phyloP scores from a whole-genome alignment of 2,329 filamentous ascomycete genomes.

The Aspergillus amoenus region DNA sequence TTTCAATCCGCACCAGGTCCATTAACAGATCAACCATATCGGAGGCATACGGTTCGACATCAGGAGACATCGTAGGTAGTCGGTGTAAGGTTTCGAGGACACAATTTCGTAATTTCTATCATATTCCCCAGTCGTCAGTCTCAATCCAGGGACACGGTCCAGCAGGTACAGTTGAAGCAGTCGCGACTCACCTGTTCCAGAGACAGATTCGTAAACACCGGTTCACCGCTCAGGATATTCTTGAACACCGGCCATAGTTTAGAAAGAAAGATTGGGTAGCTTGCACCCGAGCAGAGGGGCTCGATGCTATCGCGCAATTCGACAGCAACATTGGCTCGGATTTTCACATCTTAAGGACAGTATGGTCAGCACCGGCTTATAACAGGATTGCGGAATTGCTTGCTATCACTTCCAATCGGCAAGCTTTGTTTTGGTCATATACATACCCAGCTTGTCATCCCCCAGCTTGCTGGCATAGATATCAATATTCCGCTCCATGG shows the following conservation, averaged over 20 bases:
- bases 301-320: constrained; percentile 91
- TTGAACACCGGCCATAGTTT: constrained; percentile 89
- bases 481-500: constrained; percentile 50
- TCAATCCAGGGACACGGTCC: background rate
- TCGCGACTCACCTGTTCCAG: constrained; percentile 71
- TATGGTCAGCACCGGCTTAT: constrained; percentile 8
- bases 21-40: constrained; percentile 90
- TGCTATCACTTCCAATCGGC: background rate
- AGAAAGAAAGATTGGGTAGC: constrained; percentile 78
- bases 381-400: background rate
- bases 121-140: background rate
- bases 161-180: background rate
- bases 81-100: constrained; percentile 93
- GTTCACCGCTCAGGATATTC: constrained; percentile 77
- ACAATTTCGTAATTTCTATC: constrained; percentile 82
- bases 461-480: constrained; percentile 50
- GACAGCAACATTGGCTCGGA: constrained; percentile 77
- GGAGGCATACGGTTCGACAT: constrained; percentile 84
- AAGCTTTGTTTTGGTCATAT: background rate
- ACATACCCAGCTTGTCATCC: constrained; percentile 50
- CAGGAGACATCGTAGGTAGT: constrained; percentile 70
- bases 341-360: constrained; percentile 72
- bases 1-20: constrained; percentile 83
- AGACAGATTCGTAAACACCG: constrained; percentile 87
- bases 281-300: constrained; percentile 71